Base-by-base conservation (phyloP, 129 eudicot genomes). In the Kitagawia praeruptora region DNA sequence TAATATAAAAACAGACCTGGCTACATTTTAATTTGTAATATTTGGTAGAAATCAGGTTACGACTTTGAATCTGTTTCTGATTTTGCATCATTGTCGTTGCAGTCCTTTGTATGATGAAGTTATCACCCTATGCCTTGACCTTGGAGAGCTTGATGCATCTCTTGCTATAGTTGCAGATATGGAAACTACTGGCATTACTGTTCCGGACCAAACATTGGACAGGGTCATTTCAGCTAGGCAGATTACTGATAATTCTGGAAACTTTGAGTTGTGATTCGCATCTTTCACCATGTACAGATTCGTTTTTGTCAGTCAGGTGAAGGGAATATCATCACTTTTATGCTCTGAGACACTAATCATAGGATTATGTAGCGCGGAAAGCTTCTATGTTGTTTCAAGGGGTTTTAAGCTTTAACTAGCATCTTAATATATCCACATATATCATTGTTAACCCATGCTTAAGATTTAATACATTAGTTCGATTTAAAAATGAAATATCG, bases 91-190 rank as follows among this genome's bases (percentile, higher is more conserved):
- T 61, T 28, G 81, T 51, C 49, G 31, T 44, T 83, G 83, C 96
- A 95, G 98, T 82, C 91, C 97, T 8, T 83, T 95, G 84, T 95
- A 95, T 25, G 96, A 92, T 48, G 98, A 95, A 89, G 84, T 92
- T 75, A 88, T 95, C 85, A 84, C 83, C 38, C 81, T 92, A 58
- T 95, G 98, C 79, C 91, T 95, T 69, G 97, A 90, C 80, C 91
- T 92, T 64, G 97, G 97, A 84, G 98, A 94, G 56, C 96, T 94
- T 49, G 98, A 94, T 80, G 97, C 98, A 39, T 92, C 96, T 27
- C 82, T 94, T 66, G 98, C 97, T 12, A 89, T 95, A 48, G 97
- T 91, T 74, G 92, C 98, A 28, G 98, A 95, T 72, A 48, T 95
- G 85, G 98, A 95, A 85, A 92, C 91, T 3, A 87, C 91, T 80